Percentiles rank a stretch among this genome's conserved stretches.
These are phyloP conservation scores for Acorus calamus DNA, from an alignment of 106 monocot genomes.

Conservation along the genomic window DNA sequence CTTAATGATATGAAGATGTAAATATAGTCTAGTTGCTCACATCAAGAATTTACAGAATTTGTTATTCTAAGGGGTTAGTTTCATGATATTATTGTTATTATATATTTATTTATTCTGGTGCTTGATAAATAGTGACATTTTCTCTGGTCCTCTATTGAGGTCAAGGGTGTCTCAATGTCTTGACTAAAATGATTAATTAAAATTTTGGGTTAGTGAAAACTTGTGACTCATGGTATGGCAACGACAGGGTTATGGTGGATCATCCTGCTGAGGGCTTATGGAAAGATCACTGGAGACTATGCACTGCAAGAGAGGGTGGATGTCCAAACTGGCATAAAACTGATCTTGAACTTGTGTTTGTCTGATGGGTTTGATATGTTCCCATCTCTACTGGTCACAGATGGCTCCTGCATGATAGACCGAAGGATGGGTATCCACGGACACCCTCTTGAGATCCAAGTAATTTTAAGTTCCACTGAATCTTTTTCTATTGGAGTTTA, in stretches of 20 bases:
- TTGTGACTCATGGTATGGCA: too few species aligned
- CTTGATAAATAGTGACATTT: too few species aligned
- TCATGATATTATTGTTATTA: too few species aligned
- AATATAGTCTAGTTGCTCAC: too few species aligned
- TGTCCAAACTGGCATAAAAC: constrained; percentile 83
- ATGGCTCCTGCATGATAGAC: constrained; percentile 99
- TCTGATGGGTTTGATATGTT: constrained; percentile 99
- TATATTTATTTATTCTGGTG: too few species aligned
- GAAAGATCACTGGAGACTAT: constrained; percentile 81
- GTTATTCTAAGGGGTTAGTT: too few species aligned
- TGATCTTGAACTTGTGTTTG: constrained; percentile 83
- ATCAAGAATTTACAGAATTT: too few species aligned
- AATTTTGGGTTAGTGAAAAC: too few species aligned
- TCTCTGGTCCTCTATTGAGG: too few species aligned
- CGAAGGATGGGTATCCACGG: constrained; percentile 96
- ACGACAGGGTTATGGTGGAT: constrained; percentile 85
- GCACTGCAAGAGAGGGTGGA: constrained; percentile 78
- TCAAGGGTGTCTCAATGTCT: too few species aligned
- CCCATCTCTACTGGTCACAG: constrained; percentile 83
- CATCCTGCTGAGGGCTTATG: constrained; percentile 87
- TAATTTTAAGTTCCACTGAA: constrained; percentile 8
- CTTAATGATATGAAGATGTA: too few species aligned
- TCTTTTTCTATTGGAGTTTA: neutral
- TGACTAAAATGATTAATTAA: too few species aligned
- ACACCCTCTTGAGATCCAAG: constrained; percentile 98